These are phyloP conservation scores for Sclerotinia nivalis DNA, from an alignment of 2,329 filamentous ascomycete species.

Conservation along the genomic window DNA sequence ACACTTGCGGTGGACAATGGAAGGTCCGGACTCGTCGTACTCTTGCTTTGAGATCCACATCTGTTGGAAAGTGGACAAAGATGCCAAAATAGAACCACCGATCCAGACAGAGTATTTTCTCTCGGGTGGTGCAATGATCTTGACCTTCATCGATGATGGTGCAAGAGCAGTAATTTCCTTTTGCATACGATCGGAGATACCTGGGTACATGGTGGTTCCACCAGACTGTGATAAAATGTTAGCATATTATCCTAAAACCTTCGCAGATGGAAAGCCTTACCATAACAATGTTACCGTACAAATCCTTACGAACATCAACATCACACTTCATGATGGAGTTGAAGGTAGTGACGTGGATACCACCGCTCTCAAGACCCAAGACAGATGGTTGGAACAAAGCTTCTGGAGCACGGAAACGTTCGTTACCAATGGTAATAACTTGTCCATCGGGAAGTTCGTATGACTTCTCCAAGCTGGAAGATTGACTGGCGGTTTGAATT, in stretches of 20 bases:
- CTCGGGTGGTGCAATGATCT: constrained; percentile 99
- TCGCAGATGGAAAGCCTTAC: constrained; percentile 57
- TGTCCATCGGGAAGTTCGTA: constrained; percentile 99
- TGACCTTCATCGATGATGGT: constrained; percentile 99
- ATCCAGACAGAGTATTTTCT: constrained; percentile 99
- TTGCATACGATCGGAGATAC: constrained; percentile 99
- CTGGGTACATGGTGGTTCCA: constrained; percentile 99
- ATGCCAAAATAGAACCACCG: constrained; percentile 99
- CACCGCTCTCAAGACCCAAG: constrained; percentile 95
- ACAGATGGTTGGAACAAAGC: constrained; percentile 99
- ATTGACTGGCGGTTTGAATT: constrained; percentile 99
- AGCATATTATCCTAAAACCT: constrained; percentile 21
- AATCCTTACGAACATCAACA: constrained; percentile 99
- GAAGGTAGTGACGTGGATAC: constrained; percentile 99
- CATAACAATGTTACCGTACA: constrained; percentile 99
- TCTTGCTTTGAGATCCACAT: constrained; percentile 99
- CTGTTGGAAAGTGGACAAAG: constrained; percentile 99
- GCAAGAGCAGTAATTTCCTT: constrained; percentile 99
- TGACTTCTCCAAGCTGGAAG: constrained; percentile 98
- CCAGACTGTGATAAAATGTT: constrained; percentile 68
- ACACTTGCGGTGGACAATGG: constrained; percentile 99
- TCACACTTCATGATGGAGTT: constrained; percentile 99
- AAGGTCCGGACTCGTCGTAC: constrained; percentile 99
- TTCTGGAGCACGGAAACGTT: constrained; percentile 99
- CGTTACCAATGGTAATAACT: constrained; percentile 99